Conservation (phyloP, 2,329 filamentous ascomycete genomes). For the Xylariaceae sp. region DNA sequence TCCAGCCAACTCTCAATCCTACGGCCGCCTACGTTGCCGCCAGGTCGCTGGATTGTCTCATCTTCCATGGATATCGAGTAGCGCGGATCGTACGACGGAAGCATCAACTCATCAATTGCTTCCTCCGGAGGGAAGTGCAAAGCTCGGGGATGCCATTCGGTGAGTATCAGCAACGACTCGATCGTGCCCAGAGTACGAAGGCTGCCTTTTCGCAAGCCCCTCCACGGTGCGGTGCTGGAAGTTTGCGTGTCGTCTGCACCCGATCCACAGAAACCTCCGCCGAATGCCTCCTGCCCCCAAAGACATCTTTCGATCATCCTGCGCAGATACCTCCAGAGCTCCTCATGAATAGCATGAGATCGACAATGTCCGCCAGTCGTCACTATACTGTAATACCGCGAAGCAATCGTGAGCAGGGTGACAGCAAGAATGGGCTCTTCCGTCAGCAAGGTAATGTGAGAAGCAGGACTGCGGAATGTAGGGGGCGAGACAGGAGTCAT, state of each 20-base stretch:
- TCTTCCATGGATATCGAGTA: conserved; percentile 41
- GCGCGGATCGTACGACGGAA: conserved; percentile 54
- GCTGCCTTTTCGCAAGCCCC: conserved; percentile 70
- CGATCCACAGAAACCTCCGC: conserved; percentile 77
- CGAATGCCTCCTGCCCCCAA: conserved; percentile 95
- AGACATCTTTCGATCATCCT: conserved; percentile 94
- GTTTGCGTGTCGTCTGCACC: conserved; percentile 60
- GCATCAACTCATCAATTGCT: conserved; percentile 63
- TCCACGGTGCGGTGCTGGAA: conserved; percentile 66
- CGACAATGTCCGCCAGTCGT: conserved; percentile 79
- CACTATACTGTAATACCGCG: conserved; percentile 75
- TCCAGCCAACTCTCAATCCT: conserved; percentile 95
- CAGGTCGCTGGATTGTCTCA: conserved; percentile 39
- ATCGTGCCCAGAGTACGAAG: conserved; percentile 88
- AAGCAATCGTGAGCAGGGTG: conserved; percentile 85
- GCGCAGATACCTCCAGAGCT: conserved; percentile 89
- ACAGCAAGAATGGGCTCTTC: conserved; percentile 93
- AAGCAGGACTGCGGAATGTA: conserved; percentile 78
- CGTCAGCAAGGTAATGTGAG: conserved; percentile 73
- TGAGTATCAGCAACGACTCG: conserved; percentile 88
- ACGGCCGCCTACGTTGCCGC: conserved; percentile 69
- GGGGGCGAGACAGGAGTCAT: conserved; percentile 91
- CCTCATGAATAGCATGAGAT: conserved; percentile 88
- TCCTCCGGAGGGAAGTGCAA: conserved; percentile 89
- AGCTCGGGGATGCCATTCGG: conserved; percentile 94